Conservation (phyloP, 495 filamentous ascomycete species). For the Penicillium ochrochloron region DNA sequence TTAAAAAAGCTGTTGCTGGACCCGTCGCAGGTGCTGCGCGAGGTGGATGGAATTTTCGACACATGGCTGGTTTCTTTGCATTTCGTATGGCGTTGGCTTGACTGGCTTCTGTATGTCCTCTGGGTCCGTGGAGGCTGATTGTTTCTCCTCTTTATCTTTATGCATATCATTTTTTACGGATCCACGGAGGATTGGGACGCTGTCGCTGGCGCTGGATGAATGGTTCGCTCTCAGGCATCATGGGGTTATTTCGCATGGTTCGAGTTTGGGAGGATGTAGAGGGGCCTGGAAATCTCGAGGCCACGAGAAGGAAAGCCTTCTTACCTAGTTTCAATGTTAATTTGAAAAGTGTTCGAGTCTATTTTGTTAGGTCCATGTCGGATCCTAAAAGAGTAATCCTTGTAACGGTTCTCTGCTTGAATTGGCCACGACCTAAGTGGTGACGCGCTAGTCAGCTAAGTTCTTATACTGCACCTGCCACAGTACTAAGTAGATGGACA, state of each 20-base stretch:
- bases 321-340: slow-evolving; percentile 33
- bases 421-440: too few species aligned
- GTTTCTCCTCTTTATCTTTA: slow-evolving; percentile 38
- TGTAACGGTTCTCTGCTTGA: too few species aligned
- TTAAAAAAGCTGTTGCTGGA: slow-evolving; percentile 2
- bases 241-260: slow-evolving; percentile 23
- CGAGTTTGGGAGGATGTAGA: slow-evolving; percentile 25
- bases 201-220: slow-evolving; percentile 43
- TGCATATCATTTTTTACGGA: slow-evolving; percentile 43
- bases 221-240: slow-evolving; percentile 34
- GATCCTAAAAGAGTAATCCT: too few species aligned
- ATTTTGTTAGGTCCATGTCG: neutral
- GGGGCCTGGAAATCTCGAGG: slow-evolving; percentile 20
- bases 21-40: slow-evolving; percentile 2
- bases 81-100: slow-evolving; percentile 59
- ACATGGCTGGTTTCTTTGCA: slow-evolving; percentile 48
- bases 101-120: slow-evolving; percentile 42
- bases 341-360: slow-evolving; percentile 27
- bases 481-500: too few species aligned
- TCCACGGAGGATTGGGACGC: slow-evolving; percentile 47
- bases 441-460: too few species aligned
- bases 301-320: slow-evolving; percentile 35
- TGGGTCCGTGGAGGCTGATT: slow-evolving; percentile 46
- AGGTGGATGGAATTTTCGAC: slow-evolving; percentile 32
- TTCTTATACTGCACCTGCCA: too few species aligned